phyloP scores from a whole-genome alignment of 768 basidiomycete species.

The Termitomyces heimii region DNA sequence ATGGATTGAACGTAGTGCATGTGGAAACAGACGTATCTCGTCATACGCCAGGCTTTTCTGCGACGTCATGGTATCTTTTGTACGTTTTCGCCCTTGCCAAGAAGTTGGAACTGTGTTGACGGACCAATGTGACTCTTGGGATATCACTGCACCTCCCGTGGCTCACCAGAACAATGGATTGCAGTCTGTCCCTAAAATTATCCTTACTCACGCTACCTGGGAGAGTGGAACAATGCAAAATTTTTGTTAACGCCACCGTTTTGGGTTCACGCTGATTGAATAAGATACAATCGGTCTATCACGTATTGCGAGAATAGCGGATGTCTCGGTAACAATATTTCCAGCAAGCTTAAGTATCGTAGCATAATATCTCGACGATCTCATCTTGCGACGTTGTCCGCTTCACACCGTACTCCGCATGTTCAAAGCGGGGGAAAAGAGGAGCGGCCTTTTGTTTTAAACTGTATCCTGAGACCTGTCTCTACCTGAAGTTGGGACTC shows the following conservation, averaged over 20 bases:
- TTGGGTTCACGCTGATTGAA: neutral
- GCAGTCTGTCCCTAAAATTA: neutral
- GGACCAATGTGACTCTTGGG: neutral
- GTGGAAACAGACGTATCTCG: neutral
- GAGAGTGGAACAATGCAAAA: neutral
- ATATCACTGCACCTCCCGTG: neutral
- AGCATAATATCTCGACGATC: neutral
- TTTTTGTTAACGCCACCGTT: neutral
- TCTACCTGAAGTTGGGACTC: neutral
- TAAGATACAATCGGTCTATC: neutral
- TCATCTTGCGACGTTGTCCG: neutral
- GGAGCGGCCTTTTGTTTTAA: neutral
- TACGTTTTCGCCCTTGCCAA: neutral
- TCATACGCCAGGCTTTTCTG: neutral
- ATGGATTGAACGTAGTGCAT: neutral
- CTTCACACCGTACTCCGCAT: neutral
- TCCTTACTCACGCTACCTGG: conserved; percentile 5
- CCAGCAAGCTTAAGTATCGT: neutral
- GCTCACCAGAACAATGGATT: neutral
- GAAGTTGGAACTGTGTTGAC: neutral
- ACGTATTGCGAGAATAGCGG: neutral
- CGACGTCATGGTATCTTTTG: neutral
- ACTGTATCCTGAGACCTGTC: neutral
- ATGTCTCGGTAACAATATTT: neutral
- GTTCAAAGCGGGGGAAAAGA: neutral